Base-by-base conservation (phyloP, 441 rosid genomes). In the Biscutella laevigata region DNA sequence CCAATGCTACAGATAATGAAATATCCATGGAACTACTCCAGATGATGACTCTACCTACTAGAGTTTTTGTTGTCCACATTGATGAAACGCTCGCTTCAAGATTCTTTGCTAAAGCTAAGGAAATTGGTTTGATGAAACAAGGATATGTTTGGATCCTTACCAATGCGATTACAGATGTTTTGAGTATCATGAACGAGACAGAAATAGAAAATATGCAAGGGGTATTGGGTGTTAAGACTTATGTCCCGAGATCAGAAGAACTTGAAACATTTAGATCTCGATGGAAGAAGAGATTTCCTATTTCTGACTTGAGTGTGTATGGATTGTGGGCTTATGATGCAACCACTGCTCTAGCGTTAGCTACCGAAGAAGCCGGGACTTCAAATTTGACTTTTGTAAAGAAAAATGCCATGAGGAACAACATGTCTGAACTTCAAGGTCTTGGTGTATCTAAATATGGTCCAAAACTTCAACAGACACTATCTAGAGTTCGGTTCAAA, bases 111-210 rank as follows among this genome's bases (percentile, higher is more conserved):
- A 71, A 46, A 61, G 88, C 77, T 0, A 71, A 66, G 41, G 67
- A 80, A 38, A 40, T 66, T 26, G 83, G 84, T 22, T 46, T 82
- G 77, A 69, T 82, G 79, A 43, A 25, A 1, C 45, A 53, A 29
- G 90, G 82, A 1, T 78, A 69, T 57, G 85, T 59, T 2, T 82
- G 87, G 94, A 71, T 85, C 41, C 28, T 78, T 34, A 82, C 83
- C 0, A 69, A 69, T 25, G 70, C 68, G 0, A 51, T 80, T n/a
- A 53, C 73, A 0, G 49, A 65, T 45, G 24, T 6, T 2, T 35
- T 75, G 34, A 49, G 6, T 20, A 2, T 44, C 0, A 5, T 63
- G n/a, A 42, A 61, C 4, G 41, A 49, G 10, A 30, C 10, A 0
- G 57, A 4, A 1, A 13, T 53, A 9, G 60, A 56, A n/a, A 38